Base-by-base conservation (phyloP, 2,329 filamentous ascomycete genomes). In the Acrocalymma vagum region DNA sequence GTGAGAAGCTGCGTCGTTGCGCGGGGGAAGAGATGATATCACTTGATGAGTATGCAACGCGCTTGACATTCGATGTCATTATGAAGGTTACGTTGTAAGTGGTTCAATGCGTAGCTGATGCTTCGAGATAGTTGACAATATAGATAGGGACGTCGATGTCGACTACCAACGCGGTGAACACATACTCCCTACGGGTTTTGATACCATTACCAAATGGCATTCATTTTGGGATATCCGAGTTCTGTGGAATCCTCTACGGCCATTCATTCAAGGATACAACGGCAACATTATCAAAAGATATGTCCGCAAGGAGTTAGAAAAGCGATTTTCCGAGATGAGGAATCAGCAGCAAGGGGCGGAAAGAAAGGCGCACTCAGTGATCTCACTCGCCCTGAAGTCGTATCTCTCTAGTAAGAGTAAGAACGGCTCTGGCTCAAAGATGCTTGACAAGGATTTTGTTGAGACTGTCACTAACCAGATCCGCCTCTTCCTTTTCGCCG, bases 401-500 rank as follows among this genome's bases (percentile, higher is more conserved):
- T 48, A 48, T 23, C 33, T 51, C 4, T 10, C 28, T 6, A 22
- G 38, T 14, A 37, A 38, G 6, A 26, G 25, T 8, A 4, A 30
- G 2, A 34, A 35, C 9, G 29, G 31, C 9, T 18, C 17, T 15
- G 11, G 21, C 6, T 37, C 10, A 9, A 32, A 18, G 13, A 32
- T 10, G 18, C 26, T 62, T 10, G 52, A 60, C 11, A 8, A 47
- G 8, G 29, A 43, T n/a, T 62, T 60, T 34, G 38, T 48, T 10
- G 30, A 22, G 25, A 43, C 39, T 29, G 51, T 43, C 13, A 38
- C 45, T 16, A 48, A 45, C 25, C 58, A 67, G 30, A 54, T 66
- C 28, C 57, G 57, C 16, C 38, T 55, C 0, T 64, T 67, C 38
- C 41, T 67, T 11, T 58, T 65, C 35, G 60, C 60, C 9, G 64